phyloP scores from a whole-genome alignment of 768 basidiomycete genomes.

The Tricholoma bakamatsutake region DNA sequence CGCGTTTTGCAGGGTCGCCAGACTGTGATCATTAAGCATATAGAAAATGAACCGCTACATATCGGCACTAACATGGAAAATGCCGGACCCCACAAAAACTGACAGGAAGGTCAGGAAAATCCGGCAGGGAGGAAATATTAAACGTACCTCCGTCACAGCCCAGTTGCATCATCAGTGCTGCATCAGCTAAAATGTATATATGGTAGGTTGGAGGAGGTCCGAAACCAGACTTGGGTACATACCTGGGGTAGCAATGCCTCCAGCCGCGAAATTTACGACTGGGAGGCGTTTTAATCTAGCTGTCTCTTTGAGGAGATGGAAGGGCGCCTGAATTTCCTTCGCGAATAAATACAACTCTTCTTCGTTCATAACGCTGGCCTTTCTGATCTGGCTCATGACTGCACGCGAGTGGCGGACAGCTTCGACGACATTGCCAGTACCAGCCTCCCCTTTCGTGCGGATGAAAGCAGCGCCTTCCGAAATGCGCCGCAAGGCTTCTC shows the following conservation, averaged over 20 bases:
- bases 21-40: constrained; percentile 41
- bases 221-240: constrained; percentile 12
- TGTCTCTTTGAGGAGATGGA: constrained; percentile 92
- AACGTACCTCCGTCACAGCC: constrained; percentile 89
- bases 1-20: constrained; percentile 89
- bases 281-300: constrained; percentile 91
- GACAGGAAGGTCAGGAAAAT: constrained; percentile 11
- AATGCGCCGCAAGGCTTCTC: constrained; percentile 93
- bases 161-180: constrained; percentile 98
- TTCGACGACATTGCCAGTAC: constrained; percentile 87
- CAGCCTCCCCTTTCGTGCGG: constrained; percentile 93
- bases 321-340: constrained; percentile 89
- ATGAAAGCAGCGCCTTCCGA: constrained; percentile 98
- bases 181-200: constrained; percentile 58
- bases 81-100: constrained; percentile 98
- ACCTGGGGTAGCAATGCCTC: constrained; percentile 91
- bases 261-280: constrained; percentile 96
- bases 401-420: constrained; percentile 91
- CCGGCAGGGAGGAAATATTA: constrained; percentile 1
- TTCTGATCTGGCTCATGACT: constrained; percentile 79
- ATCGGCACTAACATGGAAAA: constrained; percentile 72
- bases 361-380: constrained; percentile 83
- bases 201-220: neutral
- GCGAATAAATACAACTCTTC: constrained; percentile 93
- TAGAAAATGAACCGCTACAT: neutral